These are phyloP conservation scores for Suillus decipiens DNA, from an alignment of 768 basidiomycete genomes.

Conservation along the genomic window DNA sequence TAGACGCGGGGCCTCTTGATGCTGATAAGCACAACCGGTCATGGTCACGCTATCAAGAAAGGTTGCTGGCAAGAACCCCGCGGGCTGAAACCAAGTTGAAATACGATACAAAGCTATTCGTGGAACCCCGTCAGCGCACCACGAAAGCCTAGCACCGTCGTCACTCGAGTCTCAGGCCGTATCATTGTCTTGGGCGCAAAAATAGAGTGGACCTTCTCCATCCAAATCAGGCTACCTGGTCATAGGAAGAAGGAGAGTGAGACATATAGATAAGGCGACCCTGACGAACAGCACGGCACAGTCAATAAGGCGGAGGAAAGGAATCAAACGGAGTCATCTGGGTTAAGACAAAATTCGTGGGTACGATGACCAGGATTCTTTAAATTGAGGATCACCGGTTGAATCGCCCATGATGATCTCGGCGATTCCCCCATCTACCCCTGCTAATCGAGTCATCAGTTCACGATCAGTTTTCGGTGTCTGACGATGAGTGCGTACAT, in stretches of 20 bases:
- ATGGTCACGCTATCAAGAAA: neutral
- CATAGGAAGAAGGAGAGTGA: neutral
- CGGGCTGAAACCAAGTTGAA: neutral
- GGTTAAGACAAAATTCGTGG: neutral
- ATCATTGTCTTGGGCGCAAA: neutral
- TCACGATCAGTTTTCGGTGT: constrained; percentile 4
- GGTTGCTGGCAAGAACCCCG: constrained; percentile 2
- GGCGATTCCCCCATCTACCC: constrained; percentile 7
- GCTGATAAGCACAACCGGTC: neutral
- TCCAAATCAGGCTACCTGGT: neutral
- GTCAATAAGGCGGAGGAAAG: constrained; percentile 1
- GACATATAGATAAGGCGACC: constrained; percentile 4
- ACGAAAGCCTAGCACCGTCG: neutral
- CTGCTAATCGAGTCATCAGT: constrained; percentile 7
- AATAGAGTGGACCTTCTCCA: neutral
- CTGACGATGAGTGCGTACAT: constrained; percentile 7
- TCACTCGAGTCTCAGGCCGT: too few species aligned
- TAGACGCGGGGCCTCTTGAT: neutral
- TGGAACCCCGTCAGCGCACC: neutral
- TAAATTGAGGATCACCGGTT: constrained; percentile 9
- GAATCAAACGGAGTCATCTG: neutral
- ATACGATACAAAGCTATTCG: neutral
- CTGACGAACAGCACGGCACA: neutral
- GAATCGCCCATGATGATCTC: constrained; percentile 10
- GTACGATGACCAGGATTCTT: constrained; percentile 5